Evolutionary conservation across 2,329 filamentous ascomycete genomes (phyloP), one percentile per base, ranked within the genome.

Genomic region (Fusarium cyanostomum): DNA sequence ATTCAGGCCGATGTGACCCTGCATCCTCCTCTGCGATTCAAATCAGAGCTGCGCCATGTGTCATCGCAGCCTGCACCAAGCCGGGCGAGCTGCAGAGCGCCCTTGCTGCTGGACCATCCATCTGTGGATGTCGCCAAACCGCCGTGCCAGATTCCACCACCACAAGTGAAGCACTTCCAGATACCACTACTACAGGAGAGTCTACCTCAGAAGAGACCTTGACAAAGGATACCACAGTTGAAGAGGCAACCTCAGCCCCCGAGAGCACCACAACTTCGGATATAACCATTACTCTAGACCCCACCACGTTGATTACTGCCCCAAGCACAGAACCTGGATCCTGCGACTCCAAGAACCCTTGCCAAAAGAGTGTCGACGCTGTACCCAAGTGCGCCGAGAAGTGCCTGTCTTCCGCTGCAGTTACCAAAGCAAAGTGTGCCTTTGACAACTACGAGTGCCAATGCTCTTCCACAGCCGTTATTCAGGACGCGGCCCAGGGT

Each of bases 351-450:
- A 55, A 16, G 3, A 68, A 51, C 12, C 70, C 71, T 18, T 73
- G 71, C 49, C 70, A 73, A 38, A 46, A 56, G 27, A 63, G 57
- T 37, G 69, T 44, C 18, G 69, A 72, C 39, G 69, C 66, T 8
- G 65, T 73, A 1, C 59, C 65, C 12, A 16, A 35, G 10, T 73
- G 71, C 46, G 71, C 67, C 16, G 62, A 56, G 11, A 31, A 41
- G 2, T 73, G 71, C 56, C 69, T 73, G 51, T 42, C 54, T 16
- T 71, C 68, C 12, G 71, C 71, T 5, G 72, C 70, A 5, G 62
- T 63, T 13, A 63, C 64, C 7, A 55, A 54, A 6, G 68, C 63
- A 7, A 45, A 48, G 24, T 74, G 72, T 30, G 56, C 49, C 8
- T 54, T 60, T 9, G 48, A 30, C 8, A 69, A 74, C 58, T 71